Conservation (phyloP, 2,329 filamentous ascomycete species). For the Colletotrichum sp. region DNA sequence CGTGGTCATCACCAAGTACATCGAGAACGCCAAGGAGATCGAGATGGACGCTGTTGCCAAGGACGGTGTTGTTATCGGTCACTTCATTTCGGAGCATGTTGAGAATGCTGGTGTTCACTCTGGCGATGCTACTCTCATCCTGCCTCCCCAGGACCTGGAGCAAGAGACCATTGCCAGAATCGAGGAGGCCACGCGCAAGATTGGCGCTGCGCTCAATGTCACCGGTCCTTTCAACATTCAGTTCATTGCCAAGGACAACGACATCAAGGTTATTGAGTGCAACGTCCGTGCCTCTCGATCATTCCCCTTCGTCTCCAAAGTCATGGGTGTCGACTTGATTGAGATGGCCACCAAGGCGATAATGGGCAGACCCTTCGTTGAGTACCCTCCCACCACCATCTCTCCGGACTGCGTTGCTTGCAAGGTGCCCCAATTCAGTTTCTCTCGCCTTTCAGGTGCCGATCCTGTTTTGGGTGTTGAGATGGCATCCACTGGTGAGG, state of each 20-base stretch:
- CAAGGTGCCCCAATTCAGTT: constrained; percentile 99
- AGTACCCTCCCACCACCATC: constrained; percentile 80
- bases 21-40: constrained; percentile 98
- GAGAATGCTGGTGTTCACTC: constrained; percentile 99
- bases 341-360: constrained; percentile 99
- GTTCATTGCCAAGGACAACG: constrained; percentile 99
- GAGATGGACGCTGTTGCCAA: constrained; percentile 98
- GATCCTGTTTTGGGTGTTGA: constrained; percentile 97
- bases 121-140: constrained; percentile 92
- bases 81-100: constrained; percentile 98
- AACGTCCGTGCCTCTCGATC: constrained; percentile 96
- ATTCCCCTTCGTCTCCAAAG: constrained; percentile 98
- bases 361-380: constrained; percentile 79
- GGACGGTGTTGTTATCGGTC: constrained; percentile 87
- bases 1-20: constrained; percentile 99
- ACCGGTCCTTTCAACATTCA: constrained; percentile 99
- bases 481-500: constrained; percentile 98
- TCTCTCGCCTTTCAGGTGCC: constrained; percentile 93
- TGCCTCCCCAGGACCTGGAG: constrained; percentile 93
- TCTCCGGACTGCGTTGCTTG: constrained; percentile 87
- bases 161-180: constrained; percentile 88
- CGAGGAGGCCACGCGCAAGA: constrained; percentile 94
- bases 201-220: constrained; percentile 90
- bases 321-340: constrained; percentile 96
- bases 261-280: constrained; percentile 99